Evolutionary conservation across 2,329 filamentous ascomycete species (phyloP).

Genomic region (Fusarium mangiferae): DNA sequence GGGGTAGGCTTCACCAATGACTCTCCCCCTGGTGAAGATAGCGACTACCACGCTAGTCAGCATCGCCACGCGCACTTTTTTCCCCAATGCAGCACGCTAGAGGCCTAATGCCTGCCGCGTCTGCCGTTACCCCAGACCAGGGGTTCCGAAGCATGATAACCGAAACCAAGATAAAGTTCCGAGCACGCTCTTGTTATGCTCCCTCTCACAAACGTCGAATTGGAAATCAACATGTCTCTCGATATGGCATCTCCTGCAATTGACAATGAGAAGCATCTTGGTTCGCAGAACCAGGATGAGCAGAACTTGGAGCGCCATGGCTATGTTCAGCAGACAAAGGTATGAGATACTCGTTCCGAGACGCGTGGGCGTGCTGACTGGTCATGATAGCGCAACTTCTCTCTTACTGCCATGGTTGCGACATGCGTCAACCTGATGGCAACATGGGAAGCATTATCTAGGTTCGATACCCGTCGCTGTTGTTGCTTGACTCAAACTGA

Average conservation of each 20-base stretch:
- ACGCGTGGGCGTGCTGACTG: not conserved
- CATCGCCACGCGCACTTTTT: constrained; percentile 15
- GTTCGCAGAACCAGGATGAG: not conserved
- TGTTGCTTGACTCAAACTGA: not conserved
- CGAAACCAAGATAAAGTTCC: not conserved
- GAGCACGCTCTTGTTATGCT: not conserved
- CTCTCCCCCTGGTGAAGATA: not conserved
- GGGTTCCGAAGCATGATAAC: not conserved
- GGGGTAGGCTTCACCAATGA: not conserved
- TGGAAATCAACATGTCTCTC: not conserved
- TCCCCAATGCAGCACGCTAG: not conserved
- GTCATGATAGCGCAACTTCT: constrained; percentile 27
- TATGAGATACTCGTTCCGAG: not conserved
- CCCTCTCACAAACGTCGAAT: not conserved
- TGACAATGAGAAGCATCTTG: constrained; percentile 2
- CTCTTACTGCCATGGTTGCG: constrained; percentile 18
- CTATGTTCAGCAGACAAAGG: not conserved
- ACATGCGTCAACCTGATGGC: constrained; percentile 27
- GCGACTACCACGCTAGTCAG: not conserved
- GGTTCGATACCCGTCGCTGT: not conserved
- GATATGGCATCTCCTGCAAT: not conserved
- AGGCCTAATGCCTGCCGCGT: not conserved
- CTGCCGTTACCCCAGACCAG: not conserved
- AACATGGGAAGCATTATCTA: constrained; percentile 37
- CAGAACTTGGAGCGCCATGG: constrained; percentile 7